Conservation (phyloP, 23 red algal genomes). For the Chondrus crispus region DNA sequence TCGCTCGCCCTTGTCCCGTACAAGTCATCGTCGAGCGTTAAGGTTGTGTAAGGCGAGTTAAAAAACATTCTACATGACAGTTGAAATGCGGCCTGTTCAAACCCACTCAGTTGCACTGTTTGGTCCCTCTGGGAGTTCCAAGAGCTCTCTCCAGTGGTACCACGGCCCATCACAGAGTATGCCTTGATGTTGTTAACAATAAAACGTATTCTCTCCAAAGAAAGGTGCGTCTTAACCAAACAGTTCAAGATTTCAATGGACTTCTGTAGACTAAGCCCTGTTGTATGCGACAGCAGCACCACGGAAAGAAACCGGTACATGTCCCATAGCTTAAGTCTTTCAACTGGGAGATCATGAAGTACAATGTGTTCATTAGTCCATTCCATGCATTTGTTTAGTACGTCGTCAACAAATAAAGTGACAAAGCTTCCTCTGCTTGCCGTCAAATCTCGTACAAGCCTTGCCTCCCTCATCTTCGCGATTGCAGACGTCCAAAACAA, state of each 20-base stretch:
- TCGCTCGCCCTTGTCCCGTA: not conserved
- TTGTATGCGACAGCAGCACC: not conserved
- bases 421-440: not conserved
- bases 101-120: not conserved
- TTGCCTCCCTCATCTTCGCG: not conserved
- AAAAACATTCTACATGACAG: not conserved
- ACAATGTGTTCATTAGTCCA: not conserved
- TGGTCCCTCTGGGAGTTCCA: not conserved
- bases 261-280: not conserved
- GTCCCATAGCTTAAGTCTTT: not conserved
- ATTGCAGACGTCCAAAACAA: not conserved
- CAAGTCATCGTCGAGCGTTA: not conserved
- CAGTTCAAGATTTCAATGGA: not conserved
- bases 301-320: slow-evolving; percentile 5
- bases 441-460: not conserved
- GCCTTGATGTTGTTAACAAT: not conserved
- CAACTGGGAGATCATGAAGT: not conserved
- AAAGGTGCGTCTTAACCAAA: not conserved
- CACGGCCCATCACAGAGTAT: not conserved
- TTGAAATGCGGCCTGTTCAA: not conserved
- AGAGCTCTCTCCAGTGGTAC: not conserved
- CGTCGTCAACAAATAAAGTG: not conserved
- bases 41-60: not conserved
- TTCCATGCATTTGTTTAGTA: not conserved
- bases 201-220: not conserved